Conservation (phyloP, 1,139 yeast species). For the Geotrichum klebahnii region DNA sequence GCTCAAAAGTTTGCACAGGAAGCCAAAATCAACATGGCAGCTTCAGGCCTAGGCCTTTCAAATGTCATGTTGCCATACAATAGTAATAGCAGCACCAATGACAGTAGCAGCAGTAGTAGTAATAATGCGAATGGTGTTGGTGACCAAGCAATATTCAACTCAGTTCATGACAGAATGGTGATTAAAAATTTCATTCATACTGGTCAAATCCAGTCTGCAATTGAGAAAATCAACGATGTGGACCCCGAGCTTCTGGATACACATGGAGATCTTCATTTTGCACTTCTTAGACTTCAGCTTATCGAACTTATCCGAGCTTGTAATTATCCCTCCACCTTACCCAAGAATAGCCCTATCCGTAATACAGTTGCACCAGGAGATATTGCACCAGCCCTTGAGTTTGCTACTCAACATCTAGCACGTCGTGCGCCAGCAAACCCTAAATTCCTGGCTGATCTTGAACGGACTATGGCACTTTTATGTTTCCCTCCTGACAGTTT, state of each 20-base stretch:
- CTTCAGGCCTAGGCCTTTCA: background rate
- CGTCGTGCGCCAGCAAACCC: constrained; percentile 38
- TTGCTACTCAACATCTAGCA: constrained; percentile 41
- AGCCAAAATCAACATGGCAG: constrained; percentile 32
- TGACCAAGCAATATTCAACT: background rate
- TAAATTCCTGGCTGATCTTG: constrained; percentile 37
- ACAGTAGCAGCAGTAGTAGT: background rate
- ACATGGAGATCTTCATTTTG: constrained; percentile 38
- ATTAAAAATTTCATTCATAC: constrained; percentile 37
- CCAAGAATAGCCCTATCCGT: too few relatives aligned
- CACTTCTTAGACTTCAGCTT: constrained; percentile 40
- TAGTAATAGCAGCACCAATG: background rate
- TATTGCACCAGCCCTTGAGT: constrained; percentile 39
- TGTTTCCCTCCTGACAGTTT: constrained; percentile 39
- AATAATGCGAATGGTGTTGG: too few relatives aligned
- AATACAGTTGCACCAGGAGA: constrained; percentile 20
- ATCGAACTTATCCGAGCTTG: constrained; percentile 40
- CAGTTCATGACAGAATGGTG: constrained; percentile 35
- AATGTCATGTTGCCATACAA: background rate
- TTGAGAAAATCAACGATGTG: constrained; percentile 40
- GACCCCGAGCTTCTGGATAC: constrained; percentile 41
- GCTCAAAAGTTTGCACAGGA: constrained; percentile 40
- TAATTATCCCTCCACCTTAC: constrained; percentile 26
- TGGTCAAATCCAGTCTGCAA: constrained; percentile 40
- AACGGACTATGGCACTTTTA: constrained; percentile 42